These are phyloP conservation scores for Capsicum rhomboideum DNA, from an alignment of 257 asterid genomes.

Conservation along the genomic window DNA sequence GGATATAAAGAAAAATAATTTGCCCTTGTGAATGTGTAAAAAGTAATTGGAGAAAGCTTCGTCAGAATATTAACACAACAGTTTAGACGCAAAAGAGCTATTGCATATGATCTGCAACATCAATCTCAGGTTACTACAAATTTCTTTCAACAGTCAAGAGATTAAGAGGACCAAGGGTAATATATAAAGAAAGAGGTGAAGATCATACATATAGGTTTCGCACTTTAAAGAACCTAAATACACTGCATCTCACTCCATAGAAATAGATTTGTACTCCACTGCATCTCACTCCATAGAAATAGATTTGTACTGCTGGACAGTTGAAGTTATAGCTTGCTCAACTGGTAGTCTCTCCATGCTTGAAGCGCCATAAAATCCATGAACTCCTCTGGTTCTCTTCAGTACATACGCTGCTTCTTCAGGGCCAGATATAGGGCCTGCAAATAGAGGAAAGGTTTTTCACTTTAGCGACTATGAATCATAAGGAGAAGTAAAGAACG, in stretches of 20 bases:
- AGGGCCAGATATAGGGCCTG: constrained; percentile 87
- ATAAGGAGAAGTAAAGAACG: background rate
- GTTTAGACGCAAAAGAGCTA: background rate
- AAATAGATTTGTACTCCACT: constrained; percentile 56
- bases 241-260: constrained; percentile 23
- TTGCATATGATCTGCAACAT: background rate
- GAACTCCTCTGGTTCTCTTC: constrained; percentile 79
- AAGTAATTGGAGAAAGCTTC: background rate
- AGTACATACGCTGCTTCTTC: constrained; percentile 75
- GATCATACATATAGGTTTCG: background rate
- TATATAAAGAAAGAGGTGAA: background rate
- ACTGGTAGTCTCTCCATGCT: constrained; percentile 97
- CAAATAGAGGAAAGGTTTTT: constrained; percentile 7
- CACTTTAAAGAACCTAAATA: background rate
- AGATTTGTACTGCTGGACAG: constrained; percentile 71
- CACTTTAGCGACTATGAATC: background rate
- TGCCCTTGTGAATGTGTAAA: background rate
- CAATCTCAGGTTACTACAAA: background rate
- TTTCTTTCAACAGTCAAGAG: background rate
- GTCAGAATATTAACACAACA: background rate
- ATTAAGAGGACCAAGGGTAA: background rate
- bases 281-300: constrained; percentile 37
- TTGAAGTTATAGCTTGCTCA: constrained; percentile 77
- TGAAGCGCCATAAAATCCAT: constrained; percentile 96
- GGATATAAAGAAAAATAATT: background rate